Conservation (phyloP, 345 rosid species). For the Camelina hispida region DNA sequence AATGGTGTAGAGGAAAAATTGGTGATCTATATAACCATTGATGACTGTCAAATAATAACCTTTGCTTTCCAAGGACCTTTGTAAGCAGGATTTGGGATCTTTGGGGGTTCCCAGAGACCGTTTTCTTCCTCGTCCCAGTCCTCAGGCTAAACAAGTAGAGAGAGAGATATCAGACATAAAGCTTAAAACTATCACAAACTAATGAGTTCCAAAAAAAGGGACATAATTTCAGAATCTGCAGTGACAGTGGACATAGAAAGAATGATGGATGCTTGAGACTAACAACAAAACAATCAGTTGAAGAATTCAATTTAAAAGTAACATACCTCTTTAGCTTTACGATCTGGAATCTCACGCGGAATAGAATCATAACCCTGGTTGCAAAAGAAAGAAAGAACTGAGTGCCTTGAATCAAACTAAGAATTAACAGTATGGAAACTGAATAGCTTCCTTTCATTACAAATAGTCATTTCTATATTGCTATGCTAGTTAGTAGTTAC, state of each 20-base stretch:
- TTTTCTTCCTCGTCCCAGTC: constrained; percentile 80
- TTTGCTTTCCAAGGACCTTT: constrained; percentile 85
- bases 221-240: not conserved
- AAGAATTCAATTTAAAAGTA: not conserved
- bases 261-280: constrained; percentile 22
- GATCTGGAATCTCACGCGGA: constrained; percentile 67
- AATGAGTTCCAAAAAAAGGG: constrained; percentile 15
- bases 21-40: constrained; percentile 1
- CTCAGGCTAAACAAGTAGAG: constrained; percentile 56
- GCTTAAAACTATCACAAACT: constrained; percentile 26
- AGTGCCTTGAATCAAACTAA: constrained; percentile 24
- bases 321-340: constrained; percentile 67
- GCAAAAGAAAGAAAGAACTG: constrained; percentile 21
- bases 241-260: not conserved
- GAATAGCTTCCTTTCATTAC: constrained; percentile 10
- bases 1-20: constrained; percentile 11
- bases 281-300: constrained; percentile 7
- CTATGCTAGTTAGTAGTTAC: constrained; percentile 51
- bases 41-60: constrained; percentile 46
- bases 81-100: constrained; percentile 69
- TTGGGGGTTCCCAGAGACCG: constrained; percentile 74
- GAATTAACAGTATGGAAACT: not conserved
- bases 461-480: constrained; percentile 8
- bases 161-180: constrained; percentile 23
- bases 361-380: constrained; percentile 68